Evolutionary conservation across 371 early-diverging fungal species (phyloP).

Genomic region (Hamiltosporidium tvaerminnensis): DNA sequence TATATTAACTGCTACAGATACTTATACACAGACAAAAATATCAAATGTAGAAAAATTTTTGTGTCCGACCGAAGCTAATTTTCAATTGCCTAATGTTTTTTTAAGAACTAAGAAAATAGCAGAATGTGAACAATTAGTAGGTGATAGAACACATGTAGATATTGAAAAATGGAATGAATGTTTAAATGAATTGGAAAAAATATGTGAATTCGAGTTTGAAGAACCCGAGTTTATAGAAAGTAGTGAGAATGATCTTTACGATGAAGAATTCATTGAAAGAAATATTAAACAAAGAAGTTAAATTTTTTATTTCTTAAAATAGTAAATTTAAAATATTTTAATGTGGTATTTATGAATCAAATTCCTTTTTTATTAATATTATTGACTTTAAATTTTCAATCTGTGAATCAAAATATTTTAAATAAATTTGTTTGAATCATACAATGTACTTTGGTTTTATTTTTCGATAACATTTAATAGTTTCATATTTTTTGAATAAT

Average conservation of each 20-base stretch:
- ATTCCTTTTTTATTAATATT: too few relatives aligned
- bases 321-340: too few relatives aligned
- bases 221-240: not conserved
- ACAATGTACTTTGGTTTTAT: too few relatives aligned
- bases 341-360: too few relatives aligned
- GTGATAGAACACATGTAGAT: not conserved
- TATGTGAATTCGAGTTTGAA: not conserved
- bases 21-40: too few relatives aligned
- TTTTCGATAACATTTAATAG: too few relatives aligned
- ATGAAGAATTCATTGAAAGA: not conserved
- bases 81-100: slow-evolving; percentile 2
- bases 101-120: slow-evolving; percentile 1
- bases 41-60: not conserved
- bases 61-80: not conserved
- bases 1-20: too few relatives aligned
- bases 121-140: not conserved
- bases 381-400: too few relatives aligned
- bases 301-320: not conserved
- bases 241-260: not conserved
- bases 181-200: not conserved
- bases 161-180: not conserved
- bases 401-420: too few relatives aligned
- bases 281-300: not conserved
- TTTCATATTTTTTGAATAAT: too few relatives aligned
- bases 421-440: too few relatives aligned